Evolutionary conservation across 108 stramenopile species (phyloP), one percentile per base, ranked within the genome.

Genomic region (Conticribra guillardii): DNA sequence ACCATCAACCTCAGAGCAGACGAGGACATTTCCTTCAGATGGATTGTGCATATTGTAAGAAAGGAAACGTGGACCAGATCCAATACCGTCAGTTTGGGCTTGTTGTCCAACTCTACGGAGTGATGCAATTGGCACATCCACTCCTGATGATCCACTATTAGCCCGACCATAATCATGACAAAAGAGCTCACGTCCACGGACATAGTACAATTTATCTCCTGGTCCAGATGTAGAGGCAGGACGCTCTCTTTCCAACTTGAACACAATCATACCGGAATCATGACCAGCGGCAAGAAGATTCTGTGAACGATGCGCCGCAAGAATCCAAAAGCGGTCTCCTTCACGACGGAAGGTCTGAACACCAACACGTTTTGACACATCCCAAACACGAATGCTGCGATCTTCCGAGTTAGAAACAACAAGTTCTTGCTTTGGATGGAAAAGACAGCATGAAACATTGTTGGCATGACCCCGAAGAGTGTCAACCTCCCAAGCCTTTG

Each of bases 401-500:
- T 99, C 99, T 77, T 99, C 99, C 55, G 92, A 94, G 87, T 99
- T 98, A 59, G 89, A 91, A 0, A 99, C 93, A 44, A 99, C 95
- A 54, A 99, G 84, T 71, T 99, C 99, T 65, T 96, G 92, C 69
- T 97, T 96, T 33, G 99, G 99, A 72, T 99, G 99, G 92, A 98
- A 99, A 46, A 99, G 75, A 74, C 98, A 98, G 68, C 97, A 97
- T 14, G 89, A 91, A 2, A 99, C 99, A 76, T 98, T 99, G 96
- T 99, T 99, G 52, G 96, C 97, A 71, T 99, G 99, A 18, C 99
- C 99, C 0, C 97, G 87, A 68, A 99, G 90, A 27, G 99, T 97
- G 87, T 99, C 98, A 32, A 99, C 99, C 81, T 99, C 99, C 99
- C 99, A 99, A 9, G 99, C 99, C 89, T 98, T 97, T 56, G 97